A percentile compares a stretch with the other conserved stretches of the same genome.
Conservation (phyloP, 306 rosid species). For the Dalbergia cochinchinensis region DNA sequence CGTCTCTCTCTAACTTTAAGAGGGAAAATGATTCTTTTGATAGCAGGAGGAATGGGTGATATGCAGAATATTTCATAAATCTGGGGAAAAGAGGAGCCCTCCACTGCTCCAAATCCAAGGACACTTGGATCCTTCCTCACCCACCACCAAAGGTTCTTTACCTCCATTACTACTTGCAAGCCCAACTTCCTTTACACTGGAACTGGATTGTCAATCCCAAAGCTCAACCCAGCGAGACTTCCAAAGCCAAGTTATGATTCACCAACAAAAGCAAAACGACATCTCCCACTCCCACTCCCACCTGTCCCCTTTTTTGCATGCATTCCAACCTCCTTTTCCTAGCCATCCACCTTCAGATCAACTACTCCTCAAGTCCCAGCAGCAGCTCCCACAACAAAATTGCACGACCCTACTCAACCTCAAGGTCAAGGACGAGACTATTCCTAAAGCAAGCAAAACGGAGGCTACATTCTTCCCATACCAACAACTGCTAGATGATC, state of each 20-base stretch:
- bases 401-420: background rate
- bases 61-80: conserved; percentile 80
- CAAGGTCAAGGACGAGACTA: conserved; percentile 18
- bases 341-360: background rate
- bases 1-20: background rate
- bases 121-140: background rate
- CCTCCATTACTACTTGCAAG: conserved; percentile 8
- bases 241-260: conserved; percentile 7
- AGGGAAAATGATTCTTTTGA: background rate
- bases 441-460: conserved; percentile 14
- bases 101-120: conserved; percentile 49
- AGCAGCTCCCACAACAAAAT: background rate
- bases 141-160: background rate
- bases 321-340: conserved; percentile 31
- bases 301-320: conserved; percentile 26
- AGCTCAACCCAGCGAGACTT: background rate
- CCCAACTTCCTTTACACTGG: conserved; percentile 32
- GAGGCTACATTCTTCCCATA: conserved; percentile 27
- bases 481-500: conserved; percentile 11
- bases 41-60: conserved; percentile 91
- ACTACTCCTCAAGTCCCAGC: background rate
- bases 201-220: conserved; percentile 31
- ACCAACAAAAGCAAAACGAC: conserved; percentile 11
- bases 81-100: conserved; percentile 57
- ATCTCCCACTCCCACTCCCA: conserved; percentile 7